These are phyloP conservation scores for Phytophthora quininea DNA, from an alignment of 352 stramenopile species.

Conservation along the genomic window DNA sequence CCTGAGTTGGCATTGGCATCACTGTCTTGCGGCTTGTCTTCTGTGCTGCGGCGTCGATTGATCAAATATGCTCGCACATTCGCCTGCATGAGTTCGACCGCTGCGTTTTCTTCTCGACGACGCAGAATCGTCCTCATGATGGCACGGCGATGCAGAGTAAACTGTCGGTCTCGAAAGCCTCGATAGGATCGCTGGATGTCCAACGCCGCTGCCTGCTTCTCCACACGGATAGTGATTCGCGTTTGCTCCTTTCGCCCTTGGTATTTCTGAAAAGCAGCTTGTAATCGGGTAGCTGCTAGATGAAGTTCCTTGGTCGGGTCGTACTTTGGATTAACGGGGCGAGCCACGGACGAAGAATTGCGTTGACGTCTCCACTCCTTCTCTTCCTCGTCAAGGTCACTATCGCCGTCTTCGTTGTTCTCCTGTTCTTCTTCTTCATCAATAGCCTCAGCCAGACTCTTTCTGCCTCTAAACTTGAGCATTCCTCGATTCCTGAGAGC, in stretches of 20 bases:
- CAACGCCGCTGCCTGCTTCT: constrained; percentile 58
- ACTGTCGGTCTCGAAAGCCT: constrained; percentile 57
- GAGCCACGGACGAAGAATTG: constrained; percentile 19
- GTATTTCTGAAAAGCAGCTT: constrained; percentile 68
- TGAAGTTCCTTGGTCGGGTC: constrained; percentile 57
- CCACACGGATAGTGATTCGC: constrained; percentile 42
- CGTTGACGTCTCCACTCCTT: constrained; percentile 44
- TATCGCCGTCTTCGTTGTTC: constrained; percentile 9
- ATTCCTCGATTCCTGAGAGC: constrained; percentile 2
- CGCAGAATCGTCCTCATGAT: constrained; percentile 56
- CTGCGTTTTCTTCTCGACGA: constrained; percentile 53
- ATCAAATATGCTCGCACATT: constrained; percentile 69
- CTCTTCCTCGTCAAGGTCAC: constrained; percentile 43
- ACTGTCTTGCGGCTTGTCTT: constrained; percentile 6
- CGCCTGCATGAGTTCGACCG: constrained; percentile 65
- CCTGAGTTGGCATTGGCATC: neutral
- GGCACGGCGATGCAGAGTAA: constrained; percentile 56
- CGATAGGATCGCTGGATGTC: constrained; percentile 75
- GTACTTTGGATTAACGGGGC: constrained; percentile 20
- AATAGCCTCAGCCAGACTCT: too few relatives aligned
- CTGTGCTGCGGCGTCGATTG: constrained; percentile 41
- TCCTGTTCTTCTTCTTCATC: constrained; percentile 14
- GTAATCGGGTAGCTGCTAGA: constrained; percentile 51
- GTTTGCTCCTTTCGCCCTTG: constrained; percentile 60
- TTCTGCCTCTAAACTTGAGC: neutral